Base-by-base conservation (phyloP, 495 filamentous ascomycete genomes). In the Glarea lozoyensis region DNA sequence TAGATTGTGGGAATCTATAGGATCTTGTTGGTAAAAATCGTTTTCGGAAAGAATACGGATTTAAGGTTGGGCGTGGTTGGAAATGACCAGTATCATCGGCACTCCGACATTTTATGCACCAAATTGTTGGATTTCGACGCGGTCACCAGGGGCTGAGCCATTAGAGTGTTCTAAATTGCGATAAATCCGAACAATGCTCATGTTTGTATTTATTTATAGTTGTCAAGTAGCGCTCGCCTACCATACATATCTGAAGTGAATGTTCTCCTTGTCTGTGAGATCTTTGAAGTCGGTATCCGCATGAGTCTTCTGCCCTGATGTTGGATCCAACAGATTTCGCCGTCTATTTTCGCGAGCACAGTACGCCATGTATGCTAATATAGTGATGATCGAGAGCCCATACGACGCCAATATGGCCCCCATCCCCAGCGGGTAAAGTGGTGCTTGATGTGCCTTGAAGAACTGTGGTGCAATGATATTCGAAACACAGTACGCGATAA, bases 341-440 rank as follows among this genome's bases (percentile, higher is more conserved):
- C 42, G 49, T 34, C 42, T 31, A 38, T 53, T 48, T 19, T 55
- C 53, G 30, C 48, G 54, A 22, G 42, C 35, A 32, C 35, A 46
- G 21, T 33, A 43, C 12, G 37, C 15, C 46, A 55, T 57, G n/a
- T 46, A 59, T 19, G 50, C 43, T 27, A 39, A 40, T 13, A 46
- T 53, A 30, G 46, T 21, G 18, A 46, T 22, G 44, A 36, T 53
- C 42, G 43, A 39, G 16, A 33, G 27, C 37, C 32, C 16, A 27
- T 20, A 29, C 11, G 18, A 37, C 19, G 73, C 70, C 31, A 84
- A 72, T 45, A 84, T 76, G 1, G 72, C 75, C 33, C 81, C 75
- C 43, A 80, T 76, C 16, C 76, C 81, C 2, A 75, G 73, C 21
- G 80, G 67, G 50, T 85, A 86, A 22, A 66, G 62, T 11, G 48